phyloP scores from a whole-genome alignment of 805 yeast species.

The Saturnispora bothae region DNA sequence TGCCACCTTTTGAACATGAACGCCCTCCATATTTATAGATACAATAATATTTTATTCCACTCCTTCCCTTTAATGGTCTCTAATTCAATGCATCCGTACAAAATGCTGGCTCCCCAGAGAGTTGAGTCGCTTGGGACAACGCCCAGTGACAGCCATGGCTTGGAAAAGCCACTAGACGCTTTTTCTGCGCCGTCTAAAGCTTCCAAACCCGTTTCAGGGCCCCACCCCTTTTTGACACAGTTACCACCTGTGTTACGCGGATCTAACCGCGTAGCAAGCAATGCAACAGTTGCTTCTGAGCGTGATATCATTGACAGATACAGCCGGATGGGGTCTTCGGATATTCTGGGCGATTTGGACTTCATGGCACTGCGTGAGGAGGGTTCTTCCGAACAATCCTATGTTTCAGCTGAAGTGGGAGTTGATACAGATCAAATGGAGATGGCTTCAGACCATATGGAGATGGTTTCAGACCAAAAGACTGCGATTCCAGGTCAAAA shows the following conservation, averaged over 20 bases:
- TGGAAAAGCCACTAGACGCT: background rate
- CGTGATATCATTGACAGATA: constrained; percentile 7
- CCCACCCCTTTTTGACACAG: constrained; percentile 12
- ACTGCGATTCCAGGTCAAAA: too few species aligned
- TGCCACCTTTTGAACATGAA: too few species aligned
- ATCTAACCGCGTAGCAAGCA: background rate
- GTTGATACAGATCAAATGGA: too few species aligned
- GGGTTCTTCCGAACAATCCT: too few species aligned
- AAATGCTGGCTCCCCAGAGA: constrained; percentile 5
- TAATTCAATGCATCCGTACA: constrained; percentile 6
- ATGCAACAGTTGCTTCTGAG: constrained; percentile 2
- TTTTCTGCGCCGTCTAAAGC: background rate
- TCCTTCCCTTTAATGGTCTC: too few species aligned
- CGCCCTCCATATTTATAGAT: too few species aligned
- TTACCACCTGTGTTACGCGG: constrained; percentile 8
- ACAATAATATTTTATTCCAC: too few species aligned
- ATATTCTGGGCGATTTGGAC: constrained; percentile 1
- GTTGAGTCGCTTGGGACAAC: background rate
- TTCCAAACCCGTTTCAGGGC: background rate
- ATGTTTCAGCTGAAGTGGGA: too few species aligned
- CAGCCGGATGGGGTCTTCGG: background rate
- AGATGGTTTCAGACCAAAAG: too few species aligned
- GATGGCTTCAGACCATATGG: too few species aligned
- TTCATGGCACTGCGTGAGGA: background rate
- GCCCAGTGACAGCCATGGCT: background rate